Percentiles rank a stretch among this genome's conserved stretches.
These are phyloP conservation scores for Dendrobium nobile DNA, from an alignment of 106 monocot species.

Conservation along the genomic window DNA sequence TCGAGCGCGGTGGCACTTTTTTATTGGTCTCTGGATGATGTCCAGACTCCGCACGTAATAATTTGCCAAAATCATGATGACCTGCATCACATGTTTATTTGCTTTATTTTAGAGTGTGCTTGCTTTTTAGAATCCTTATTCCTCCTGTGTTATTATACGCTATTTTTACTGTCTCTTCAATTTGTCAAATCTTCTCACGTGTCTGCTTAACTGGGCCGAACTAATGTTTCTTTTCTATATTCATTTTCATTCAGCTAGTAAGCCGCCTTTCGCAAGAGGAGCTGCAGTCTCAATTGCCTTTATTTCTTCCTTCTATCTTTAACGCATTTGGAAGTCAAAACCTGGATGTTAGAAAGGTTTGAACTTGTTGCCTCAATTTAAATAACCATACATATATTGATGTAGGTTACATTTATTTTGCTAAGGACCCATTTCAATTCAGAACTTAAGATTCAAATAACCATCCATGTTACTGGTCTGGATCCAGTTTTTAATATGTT, in stretches of 20 bases:
- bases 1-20: too few relatives aligned
- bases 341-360: conserved; percentile 94
- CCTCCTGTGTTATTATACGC: too few relatives aligned
- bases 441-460: neutral
- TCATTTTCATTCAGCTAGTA: conserved; percentile 52
- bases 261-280: conserved; percentile 79
- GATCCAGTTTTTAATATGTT: neutral
- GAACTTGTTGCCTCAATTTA: neutral
- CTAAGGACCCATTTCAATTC: neutral
- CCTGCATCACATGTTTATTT: too few relatives aligned
- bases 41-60: too few relatives aligned
- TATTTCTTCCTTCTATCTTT: conserved; percentile 92
- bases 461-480: too few relatives aligned
- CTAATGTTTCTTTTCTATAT: neutral
- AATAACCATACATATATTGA: neutral
- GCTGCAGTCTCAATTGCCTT: conserved; percentile 73
- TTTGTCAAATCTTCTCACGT: too few relatives aligned
- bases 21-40: too few relatives aligned
- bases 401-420: neutral
- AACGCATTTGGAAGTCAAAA: conserved; percentile 91
- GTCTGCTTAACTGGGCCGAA: neutral
- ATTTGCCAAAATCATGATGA: too few relatives aligned
- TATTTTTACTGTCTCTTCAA: too few relatives aligned
- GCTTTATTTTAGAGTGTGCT: too few relatives aligned
- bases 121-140: too few relatives aligned